Evolutionary conservation across 1,284 basidiomycete species (phyloP).

Genomic region (Cerrena zonata): DNA sequence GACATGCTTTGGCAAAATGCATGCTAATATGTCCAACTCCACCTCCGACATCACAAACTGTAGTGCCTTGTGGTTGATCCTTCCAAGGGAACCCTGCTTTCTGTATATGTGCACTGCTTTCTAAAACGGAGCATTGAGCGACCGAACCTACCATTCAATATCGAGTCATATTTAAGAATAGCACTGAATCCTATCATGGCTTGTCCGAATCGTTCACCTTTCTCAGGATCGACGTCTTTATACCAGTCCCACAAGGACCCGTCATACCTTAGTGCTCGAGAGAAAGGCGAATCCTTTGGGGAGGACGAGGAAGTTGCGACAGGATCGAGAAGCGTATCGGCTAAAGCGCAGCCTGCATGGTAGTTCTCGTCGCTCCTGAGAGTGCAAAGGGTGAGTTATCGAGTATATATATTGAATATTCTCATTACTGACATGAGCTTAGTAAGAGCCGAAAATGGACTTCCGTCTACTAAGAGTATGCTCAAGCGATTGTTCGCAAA

Average conservation of each 20-base stretch:
- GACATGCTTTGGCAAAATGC: conserved; percentile 34
- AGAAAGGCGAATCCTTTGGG: neutral
- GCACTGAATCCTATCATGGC: conserved; percentile 27
- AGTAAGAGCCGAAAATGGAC: conserved; percentile 13
- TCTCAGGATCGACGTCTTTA: conserved; percentile 18
- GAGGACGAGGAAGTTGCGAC: neutral
- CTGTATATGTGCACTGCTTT: neutral
- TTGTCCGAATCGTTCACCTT: conserved; percentile 21
- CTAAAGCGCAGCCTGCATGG: neutral
- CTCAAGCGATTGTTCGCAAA: conserved; percentile 25
- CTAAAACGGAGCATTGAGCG: neutral
- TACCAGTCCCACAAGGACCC: neutral
- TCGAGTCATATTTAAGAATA: neutral
- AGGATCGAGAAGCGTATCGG: neutral
- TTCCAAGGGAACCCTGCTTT: conserved; percentile 40
- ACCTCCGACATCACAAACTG: conserved; percentile 45
- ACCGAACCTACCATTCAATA: neutral
- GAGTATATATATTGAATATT: too few relatives aligned
- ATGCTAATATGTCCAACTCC: conserved; percentile 40
- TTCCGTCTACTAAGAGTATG: conserved; percentile 12
- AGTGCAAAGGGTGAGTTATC: neutral
- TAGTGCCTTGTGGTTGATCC: conserved; percentile 28
- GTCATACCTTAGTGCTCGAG: neutral
- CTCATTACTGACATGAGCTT: neutral
- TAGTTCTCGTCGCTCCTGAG: conserved; percentile 14